A percentile compares a stretch with the other conserved stretches of the same genome.
Evolutionary conservation across 1,284 basidiomycete species (phyloP).

Genomic region (Pseudomicrostroma phylloplanum): DNA sequence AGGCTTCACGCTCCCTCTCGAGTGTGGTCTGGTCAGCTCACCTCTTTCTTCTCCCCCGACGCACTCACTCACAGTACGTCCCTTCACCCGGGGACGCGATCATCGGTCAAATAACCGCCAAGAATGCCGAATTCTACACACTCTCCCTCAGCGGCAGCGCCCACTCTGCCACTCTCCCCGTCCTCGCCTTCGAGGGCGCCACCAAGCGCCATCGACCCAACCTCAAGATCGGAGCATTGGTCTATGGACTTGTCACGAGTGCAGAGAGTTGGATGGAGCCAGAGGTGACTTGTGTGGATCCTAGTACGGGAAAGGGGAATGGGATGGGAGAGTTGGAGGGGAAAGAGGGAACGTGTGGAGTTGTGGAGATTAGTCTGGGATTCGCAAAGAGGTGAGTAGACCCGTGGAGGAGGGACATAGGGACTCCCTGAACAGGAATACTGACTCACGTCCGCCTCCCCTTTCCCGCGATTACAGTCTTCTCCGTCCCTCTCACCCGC

Average conservation of each 20-base stretch:
- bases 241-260: constrained; percentile 38
- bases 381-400: constrained; percentile 23
- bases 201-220: constrained; percentile 47
- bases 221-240: constrained; percentile 37
- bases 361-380: constrained; percentile 22
- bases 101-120: constrained; percentile 41
- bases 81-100: constrained; percentile 35
- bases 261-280: constrained; percentile 41
- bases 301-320: constrained; percentile 37
- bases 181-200: constrained; percentile 46
- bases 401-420: background rate
- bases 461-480: constrained; percentile 16
- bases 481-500: constrained; percentile 21
- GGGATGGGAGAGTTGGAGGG: constrained; percentile 43
- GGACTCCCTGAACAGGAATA: background rate
- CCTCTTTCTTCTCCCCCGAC: background rate
- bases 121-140: constrained; percentile 39
- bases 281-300: constrained; percentile 45
- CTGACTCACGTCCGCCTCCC: background rate
- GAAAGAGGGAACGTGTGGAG: constrained; percentile 20
- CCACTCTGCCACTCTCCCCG: constrained; percentile 35
- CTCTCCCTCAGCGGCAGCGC: constrained; percentile 28
- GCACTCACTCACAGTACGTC: constrained; percentile 23
- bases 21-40: background rate
- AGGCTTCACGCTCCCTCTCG: background rate